These are phyloP conservation scores for Boletus edulis DNA, from an alignment of 768 basidiomycete genomes.

Conservation along the genomic window DNA sequence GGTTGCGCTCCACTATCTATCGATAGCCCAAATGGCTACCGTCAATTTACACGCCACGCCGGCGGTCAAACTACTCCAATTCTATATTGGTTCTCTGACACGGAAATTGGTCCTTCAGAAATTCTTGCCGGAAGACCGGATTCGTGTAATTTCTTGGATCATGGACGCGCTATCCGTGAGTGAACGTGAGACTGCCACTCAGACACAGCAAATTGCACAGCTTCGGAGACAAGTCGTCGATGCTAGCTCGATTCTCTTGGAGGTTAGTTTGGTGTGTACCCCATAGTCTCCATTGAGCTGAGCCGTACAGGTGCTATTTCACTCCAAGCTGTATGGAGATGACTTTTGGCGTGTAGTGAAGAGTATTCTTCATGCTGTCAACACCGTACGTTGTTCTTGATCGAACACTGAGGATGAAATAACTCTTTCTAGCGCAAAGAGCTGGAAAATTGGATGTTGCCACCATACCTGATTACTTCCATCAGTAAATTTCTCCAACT, in stretches of 20 bases:
- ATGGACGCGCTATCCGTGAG: constrained; percentile 43
- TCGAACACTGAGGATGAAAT: constrained; percentile 15
- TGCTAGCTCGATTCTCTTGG: constrained; percentile 46
- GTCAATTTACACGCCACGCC: constrained; percentile 41
- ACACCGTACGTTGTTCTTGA: constrained; percentile 22
- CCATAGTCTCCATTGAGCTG: constrained; percentile 1
- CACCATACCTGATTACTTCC: constrained; percentile 37
- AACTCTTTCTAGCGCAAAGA: constrained; percentile 42
- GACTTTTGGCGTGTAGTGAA: constrained; percentile 26
- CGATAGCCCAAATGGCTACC: constrained; percentile 43
- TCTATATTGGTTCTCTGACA: constrained; percentile 45
- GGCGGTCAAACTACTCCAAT: constrained; percentile 48
- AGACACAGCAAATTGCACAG: constrained; percentile 28
- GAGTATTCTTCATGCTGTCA: constrained; percentile 20
- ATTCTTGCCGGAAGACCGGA: constrained; percentile 42
- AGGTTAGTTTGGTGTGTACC: constrained; percentile 31
- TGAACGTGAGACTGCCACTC: constrained; percentile 27
- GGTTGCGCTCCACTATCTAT: constrained; percentile 42
- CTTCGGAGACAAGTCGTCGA: constrained; percentile 50
- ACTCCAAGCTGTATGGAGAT: constrained; percentile 23
- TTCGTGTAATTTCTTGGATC: constrained; percentile 45
- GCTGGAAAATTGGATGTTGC: constrained; percentile 41
- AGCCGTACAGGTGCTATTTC: constrained; percentile 16
- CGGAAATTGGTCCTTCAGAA: constrained; percentile 48
- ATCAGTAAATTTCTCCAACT: constrained; percentile 32